Conservation (phyloP, 108 stramenopile species). For the Nitzschia palea region DNA sequence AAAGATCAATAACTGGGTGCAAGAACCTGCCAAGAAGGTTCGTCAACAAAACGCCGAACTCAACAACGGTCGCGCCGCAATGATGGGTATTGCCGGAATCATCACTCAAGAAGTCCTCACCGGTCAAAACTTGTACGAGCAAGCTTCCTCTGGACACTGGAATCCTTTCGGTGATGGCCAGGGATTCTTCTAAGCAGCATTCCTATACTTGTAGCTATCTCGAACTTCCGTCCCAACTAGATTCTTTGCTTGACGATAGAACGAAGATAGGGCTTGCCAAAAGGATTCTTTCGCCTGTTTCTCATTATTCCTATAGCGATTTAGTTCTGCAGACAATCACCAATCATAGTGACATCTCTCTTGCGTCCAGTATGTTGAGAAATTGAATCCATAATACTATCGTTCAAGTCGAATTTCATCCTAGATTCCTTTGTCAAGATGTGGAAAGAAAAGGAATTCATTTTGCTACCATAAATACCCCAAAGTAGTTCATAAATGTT, state of each 20-base stretch:
- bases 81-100: conserved; percentile 85
- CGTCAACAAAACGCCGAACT: conserved; percentile 82
- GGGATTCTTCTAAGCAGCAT: conserved; percentile 11
- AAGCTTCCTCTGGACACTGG: conserved; percentile 84
- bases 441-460: too few relatives aligned
- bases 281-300: too few relatives aligned
- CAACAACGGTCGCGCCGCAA: conserved; percentile 86
- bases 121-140: conserved; percentile 83
- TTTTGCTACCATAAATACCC: too few relatives aligned
- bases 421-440: too few relatives aligned
- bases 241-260: not conserved
- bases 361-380: too few relatives aligned
- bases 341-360: too few relatives aligned
- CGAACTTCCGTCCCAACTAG: not conserved
- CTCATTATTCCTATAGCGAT: too few relatives aligned
- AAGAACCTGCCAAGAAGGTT: conserved; percentile 50
- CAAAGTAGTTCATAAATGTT: too few relatives aligned
- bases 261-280: not conserved
- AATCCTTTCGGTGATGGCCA: too few relatives aligned
- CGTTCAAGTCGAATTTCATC: too few relatives aligned
- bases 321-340: too few relatives aligned
- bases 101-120: conserved; percentile 66
- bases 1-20: conserved; percentile 60
- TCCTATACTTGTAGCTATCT: not conserved
- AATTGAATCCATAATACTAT: too few relatives aligned